Percentiles rank a stretch among this genome's conserved stretches.
These are phyloP conservation scores for Herpetomonas tarakana DNA, from an alignment of 208 protist genomes.

Conservation along the genomic window DNA sequence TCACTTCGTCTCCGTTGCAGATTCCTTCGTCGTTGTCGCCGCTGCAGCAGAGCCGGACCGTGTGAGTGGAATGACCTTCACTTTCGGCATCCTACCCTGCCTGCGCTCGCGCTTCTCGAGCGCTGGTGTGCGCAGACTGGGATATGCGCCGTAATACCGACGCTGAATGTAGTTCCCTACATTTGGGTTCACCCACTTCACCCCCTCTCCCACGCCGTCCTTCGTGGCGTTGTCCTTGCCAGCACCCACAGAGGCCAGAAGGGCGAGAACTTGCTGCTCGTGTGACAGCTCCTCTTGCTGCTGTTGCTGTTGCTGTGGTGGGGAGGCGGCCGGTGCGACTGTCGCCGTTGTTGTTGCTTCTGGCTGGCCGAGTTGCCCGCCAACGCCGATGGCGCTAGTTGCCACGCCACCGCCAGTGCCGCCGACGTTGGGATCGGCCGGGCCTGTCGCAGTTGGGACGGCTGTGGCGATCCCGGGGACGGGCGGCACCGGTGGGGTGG, in stretches of 20 bases:
- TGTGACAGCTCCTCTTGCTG: background rate
- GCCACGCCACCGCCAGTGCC: too few species aligned
- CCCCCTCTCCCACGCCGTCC: conserved; percentile 14
- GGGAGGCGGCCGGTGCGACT: conserved; percentile 1
- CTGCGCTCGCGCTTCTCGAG: conserved; percentile 41
- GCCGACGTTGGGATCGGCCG: too few species aligned
- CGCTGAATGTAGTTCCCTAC: conserved; percentile 87
- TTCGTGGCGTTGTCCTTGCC: conserved; percentile 6
- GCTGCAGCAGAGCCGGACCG: conserved; percentile 10
- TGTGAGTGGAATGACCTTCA: conserved; percentile 57
- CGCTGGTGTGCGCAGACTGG: conserved; percentile 76
- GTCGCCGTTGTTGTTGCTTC: conserved; percentile 1
- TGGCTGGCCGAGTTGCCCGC: too few species aligned
- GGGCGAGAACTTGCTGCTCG: conserved; percentile 1
- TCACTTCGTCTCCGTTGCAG: too few species aligned
- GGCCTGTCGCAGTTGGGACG: too few species aligned
- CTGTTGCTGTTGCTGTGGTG: background rate
- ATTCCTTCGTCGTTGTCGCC: too few species aligned
- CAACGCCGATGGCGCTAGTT: too few species aligned
- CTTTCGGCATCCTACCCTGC: conserved; percentile 29
- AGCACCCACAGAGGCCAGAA: background rate
- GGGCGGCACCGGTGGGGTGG: conserved; percentile 4
- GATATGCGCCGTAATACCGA: conserved; percentile 79
- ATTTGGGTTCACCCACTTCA: conserved; percentile 81
- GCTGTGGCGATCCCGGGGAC: too few species aligned